phyloP scores from a whole-genome alignment of 345 rosid species.

The Lagerstroemia speciosa region DNA sequence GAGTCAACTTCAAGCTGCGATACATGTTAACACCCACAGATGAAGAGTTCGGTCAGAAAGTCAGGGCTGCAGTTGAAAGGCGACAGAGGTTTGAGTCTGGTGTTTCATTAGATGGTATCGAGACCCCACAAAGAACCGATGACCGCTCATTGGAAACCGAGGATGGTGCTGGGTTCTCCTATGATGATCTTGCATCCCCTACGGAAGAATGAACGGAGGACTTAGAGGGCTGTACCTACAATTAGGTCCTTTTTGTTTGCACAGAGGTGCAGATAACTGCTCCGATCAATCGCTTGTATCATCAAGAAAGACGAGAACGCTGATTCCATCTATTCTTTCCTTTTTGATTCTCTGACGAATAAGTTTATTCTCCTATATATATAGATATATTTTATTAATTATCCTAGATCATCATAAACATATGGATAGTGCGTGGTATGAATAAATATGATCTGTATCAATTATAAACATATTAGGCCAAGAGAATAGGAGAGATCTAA shows the following conservation, averaged over 20 bases:
- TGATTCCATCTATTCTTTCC: too few species aligned
- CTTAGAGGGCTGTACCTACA: background rate
- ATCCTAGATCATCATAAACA: too few species aligned
- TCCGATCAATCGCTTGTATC: too few species aligned
- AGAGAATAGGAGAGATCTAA: too few species aligned
- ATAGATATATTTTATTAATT: too few species aligned
- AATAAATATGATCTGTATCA: too few species aligned
- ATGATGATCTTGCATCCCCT: background rate
- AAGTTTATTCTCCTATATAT: too few species aligned
- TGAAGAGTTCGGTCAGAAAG: constrained; percentile 49
- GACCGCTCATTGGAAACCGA: background rate
- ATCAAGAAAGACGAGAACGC: too few species aligned
- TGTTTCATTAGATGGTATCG: background rate
- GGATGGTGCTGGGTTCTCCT: background rate
- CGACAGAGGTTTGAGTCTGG: constrained; percentile 55
- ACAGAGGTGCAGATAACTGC: too few species aligned
- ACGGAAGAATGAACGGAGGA: background rate
- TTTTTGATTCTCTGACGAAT: too few species aligned
- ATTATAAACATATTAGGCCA: too few species aligned
- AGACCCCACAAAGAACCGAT: background rate
- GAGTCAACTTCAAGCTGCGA: constrained; percentile 64
- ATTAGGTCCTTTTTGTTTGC: background rate
- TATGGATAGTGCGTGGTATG: too few species aligned
- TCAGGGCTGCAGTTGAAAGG: constrained; percentile 52
- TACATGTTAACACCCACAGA: constrained; percentile 68